These are phyloP conservation scores for Syncephalastrum monosporum DNA, from an alignment of 371 early-diverging fungal species.

Conservation along the genomic window DNA sequence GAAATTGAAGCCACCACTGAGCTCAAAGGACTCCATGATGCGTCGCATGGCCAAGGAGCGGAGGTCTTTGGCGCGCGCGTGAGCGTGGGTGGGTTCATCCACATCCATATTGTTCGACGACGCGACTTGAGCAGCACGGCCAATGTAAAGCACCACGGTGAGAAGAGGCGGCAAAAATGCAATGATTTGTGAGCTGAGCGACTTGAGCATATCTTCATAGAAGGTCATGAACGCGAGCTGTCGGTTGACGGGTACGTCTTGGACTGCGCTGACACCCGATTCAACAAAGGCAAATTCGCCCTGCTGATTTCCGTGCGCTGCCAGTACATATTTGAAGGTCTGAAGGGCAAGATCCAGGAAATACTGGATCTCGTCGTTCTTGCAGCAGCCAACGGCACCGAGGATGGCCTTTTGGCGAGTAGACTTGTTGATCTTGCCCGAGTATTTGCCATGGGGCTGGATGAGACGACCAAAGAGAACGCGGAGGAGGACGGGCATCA, in stretches of 20 bases:
- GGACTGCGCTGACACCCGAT: slow-evolving; percentile 21
- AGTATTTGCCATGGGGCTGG: slow-evolving; percentile 62
- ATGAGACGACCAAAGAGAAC: slow-evolving; percentile 90
- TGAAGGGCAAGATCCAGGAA: slow-evolving; percentile 81
- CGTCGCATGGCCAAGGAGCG: slow-evolving; percentile 59
- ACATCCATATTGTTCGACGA: slow-evolving; percentile 33
- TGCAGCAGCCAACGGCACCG: slow-evolving; percentile 69
- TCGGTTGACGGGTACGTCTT: slow-evolving; percentile 57
- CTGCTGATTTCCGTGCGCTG: slow-evolving; percentile 27
- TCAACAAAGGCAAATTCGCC: slow-evolving; percentile 20
- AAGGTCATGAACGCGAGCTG: slow-evolving; percentile 80
- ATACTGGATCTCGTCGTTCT: slow-evolving; percentile 60
- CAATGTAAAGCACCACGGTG: slow-evolving; percentile 69
- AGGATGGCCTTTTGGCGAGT: slow-evolving; percentile 78
- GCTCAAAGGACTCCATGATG: slow-evolving; percentile 72
- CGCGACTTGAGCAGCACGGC: slow-evolving; percentile 51
- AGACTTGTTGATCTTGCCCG: slow-evolving; percentile 49
- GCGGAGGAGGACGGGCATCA: slow-evolving; percentile 78
- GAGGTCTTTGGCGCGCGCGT: too few species aligned
- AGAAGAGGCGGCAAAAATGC: slow-evolving; percentile 72
- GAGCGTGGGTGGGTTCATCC: slow-evolving; percentile 15
- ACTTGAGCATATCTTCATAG: slow-evolving; percentile 79
- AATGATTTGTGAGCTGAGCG: slow-evolving; percentile 67
- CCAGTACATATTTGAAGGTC: slow-evolving; percentile 60
- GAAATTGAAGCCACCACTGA: slow-evolving; percentile 72